Evolutionary conservation across 1,284 basidiomycete genomes (phyloP), one percentile per base, ranked within the genome.

Genomic region (Apiotrichum gamsii): DNA sequence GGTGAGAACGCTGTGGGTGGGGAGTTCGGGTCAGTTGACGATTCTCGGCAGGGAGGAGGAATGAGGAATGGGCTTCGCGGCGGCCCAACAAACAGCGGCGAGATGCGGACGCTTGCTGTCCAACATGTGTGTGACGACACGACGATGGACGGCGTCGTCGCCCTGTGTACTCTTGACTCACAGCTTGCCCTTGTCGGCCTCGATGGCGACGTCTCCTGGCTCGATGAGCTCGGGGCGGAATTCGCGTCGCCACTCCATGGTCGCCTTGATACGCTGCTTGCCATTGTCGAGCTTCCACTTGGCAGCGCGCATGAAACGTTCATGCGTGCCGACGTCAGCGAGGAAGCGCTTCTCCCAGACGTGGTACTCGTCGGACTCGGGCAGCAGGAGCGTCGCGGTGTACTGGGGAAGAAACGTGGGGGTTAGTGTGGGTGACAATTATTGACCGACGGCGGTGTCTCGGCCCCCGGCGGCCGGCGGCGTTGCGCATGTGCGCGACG

Each of bases 111-210:
- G n/a, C n/a, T n/a, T n/a, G n/a, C n/a, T n/a, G n/a, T n/a, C n/a
- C n/a, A n/a, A n/a, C 25, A 28, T 6, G 25, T 28, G 25, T 28
- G 25, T 28, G 25, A 28, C 25, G 11, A 28, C 25, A 28, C 25
- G 18, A 20, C 34, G 11, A 5, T 9, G 18, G 18, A 36, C n/a
- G 19, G 18, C 10, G 34, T 13, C 34, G 16, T 19, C 13, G 15
- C 18, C n/a, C n/a, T n/a, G n/a, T n/a, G n/a, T n/a, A n/a, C n/a
- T n/a, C 8, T 28, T 6, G 25, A 71, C 81, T 59, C 59, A 88
- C 87, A 90, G 88, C 72, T 90, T 90, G 14, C 87, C 87, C 0
- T 84, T 86, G 71, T 86, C 81, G 36, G 82, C 81, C 66, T 90
- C 87, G 30, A 84, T 78, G 56, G 73, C 59, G 37, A 82, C 80